A percentile compares a stretch with the other conserved stretches of the same genome.
Evolutionary conservation across 75 land plant species (phyloP).

Genomic region (Pinus albicaulis): DNA sequence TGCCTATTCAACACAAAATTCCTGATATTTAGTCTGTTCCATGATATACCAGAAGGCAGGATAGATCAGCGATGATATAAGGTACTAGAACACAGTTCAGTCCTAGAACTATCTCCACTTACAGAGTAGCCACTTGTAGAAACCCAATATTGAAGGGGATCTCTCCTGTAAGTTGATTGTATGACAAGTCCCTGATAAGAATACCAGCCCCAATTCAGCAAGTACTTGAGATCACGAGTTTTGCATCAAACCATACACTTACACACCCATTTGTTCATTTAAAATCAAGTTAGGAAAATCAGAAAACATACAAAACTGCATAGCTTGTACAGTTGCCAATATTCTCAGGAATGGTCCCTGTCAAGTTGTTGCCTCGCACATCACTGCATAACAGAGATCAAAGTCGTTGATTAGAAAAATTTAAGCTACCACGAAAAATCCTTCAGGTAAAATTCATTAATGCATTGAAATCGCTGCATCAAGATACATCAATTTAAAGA

Average conservation of each 20-base stretch:
- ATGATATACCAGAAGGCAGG: neutral
- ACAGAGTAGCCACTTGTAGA: constrained; percentile 91
- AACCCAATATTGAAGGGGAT: constrained; percentile 97
- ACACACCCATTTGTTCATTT: neutral
- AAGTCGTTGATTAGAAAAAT: neutral
- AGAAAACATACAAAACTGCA: constrained; percentile 66
- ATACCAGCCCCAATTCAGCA: neutral
- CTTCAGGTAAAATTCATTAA: neutral
- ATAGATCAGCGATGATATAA: neutral
- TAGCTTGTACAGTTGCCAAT: constrained; percentile 88
- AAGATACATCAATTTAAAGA: neutral
- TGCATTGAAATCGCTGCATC: neutral
- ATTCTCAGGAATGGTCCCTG: constrained; percentile 81
- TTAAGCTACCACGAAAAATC: neutral
- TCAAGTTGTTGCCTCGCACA: constrained; percentile 87
- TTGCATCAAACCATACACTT: neutral
- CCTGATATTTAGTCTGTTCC: neutral
- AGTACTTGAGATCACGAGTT: neutral
- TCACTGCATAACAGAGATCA: constrained; percentile 48
- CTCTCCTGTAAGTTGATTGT: constrained; percentile 75
- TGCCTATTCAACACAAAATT: neutral
- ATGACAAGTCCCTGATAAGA: constrained; percentile 73
- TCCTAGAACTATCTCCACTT: constrained; percentile 17
- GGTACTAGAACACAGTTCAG: neutral
- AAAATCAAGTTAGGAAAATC: neutral